Conservation (phyloP, 2,329 filamentous ascomycete species). For the Trichoderma cornu-damae region DNA sequence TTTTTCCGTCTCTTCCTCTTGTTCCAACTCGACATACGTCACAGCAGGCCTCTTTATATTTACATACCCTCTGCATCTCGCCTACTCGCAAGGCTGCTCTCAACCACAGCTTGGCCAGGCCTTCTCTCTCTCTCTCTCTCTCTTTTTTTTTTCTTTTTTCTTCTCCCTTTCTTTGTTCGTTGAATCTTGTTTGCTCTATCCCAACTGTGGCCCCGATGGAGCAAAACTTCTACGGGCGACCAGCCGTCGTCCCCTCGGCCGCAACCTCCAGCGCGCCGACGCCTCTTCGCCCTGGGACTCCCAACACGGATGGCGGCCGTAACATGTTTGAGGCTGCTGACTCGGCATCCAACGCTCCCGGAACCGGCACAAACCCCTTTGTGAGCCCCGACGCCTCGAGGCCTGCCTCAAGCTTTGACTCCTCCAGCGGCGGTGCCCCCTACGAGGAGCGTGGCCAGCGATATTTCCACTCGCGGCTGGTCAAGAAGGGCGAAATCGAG, state of each 20-base stretch:
- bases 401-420: conserved; percentile 44
- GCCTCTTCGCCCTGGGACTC: conserved; percentile 39
- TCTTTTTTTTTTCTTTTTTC: neutral
- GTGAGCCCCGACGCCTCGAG: conserved; percentile 42
- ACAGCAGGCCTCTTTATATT: neutral
- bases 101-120: neutral
- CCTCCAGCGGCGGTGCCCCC: conserved; percentile 38
- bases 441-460: conserved; percentile 40
- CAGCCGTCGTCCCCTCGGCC: conserved; percentile 29
- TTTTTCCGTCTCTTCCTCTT: neutral
- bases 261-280: conserved; percentile 37
- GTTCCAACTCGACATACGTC: neutral
- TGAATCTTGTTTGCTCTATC: neutral
- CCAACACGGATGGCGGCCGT: conserved; percentile 37
- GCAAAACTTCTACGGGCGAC: conserved; percentile 29
- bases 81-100: conserved; percentile 1
- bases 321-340: conserved; percentile 42
- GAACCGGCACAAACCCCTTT: conserved; percentile 40
- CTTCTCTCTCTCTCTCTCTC: neutral
- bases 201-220: conserved; percentile 26
- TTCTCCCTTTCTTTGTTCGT: neutral
- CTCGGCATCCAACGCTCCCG: conserved; percentile 32
- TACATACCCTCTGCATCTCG: neutral
- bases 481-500: conserved; percentile 67
- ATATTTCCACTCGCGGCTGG: conserved; percentile 69